Evolutionary conservation across 2,329 filamentous ascomycete species (phyloP), one percentile per base, ranked within the genome.

Genomic region (Aspergillus fumigatus): DNA sequence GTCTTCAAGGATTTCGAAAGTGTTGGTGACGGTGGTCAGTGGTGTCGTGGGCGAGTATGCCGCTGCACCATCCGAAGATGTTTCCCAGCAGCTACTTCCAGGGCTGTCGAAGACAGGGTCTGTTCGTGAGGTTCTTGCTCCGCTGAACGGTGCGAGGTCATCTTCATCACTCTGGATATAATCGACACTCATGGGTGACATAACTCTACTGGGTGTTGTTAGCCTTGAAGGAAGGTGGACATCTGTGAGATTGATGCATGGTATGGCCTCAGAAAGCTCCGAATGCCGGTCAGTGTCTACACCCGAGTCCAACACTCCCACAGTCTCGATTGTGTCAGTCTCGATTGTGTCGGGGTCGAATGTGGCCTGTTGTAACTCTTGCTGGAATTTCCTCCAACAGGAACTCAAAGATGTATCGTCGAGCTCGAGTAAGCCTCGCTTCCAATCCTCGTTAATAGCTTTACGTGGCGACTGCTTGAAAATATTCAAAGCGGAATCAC

Each of bases 371-470:
- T 58, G 51, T 25, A 63, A 29, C 48, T 51, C 64, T 32, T 55
- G 57, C 48, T 56, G 52, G n/a, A 60, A 29, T 10, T 19, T 55
- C 32, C 29, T 55, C 25, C 62, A 58, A 14, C 63, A 56, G 23
- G 56, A 57, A n/a, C 14, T 27, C n/a, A 27, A 11, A 38, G 48
- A 51, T 11, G 50, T 50, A n/a, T 26, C 19, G 26, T 50, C 50
- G 27, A 45, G 29, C 14, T 45, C 51, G 19, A 52, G 27, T 25
- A 54, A 47, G 14, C 51, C 49, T 50, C 63, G 60, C 47, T 60
- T 61, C 61, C 60, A 62, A 19, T 50, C 25, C 5, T 59, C 59
- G 8, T 55, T 58, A 32, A 67, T 50, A 2, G 50, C 53, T 52
- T 60, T 56, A 43, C 50, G 48, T 25, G 64, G 9, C 35, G 60